phyloP scores from a whole-genome alignment of 2,329 filamentous ascomycete genomes.

The Tolypocladium album region DNA sequence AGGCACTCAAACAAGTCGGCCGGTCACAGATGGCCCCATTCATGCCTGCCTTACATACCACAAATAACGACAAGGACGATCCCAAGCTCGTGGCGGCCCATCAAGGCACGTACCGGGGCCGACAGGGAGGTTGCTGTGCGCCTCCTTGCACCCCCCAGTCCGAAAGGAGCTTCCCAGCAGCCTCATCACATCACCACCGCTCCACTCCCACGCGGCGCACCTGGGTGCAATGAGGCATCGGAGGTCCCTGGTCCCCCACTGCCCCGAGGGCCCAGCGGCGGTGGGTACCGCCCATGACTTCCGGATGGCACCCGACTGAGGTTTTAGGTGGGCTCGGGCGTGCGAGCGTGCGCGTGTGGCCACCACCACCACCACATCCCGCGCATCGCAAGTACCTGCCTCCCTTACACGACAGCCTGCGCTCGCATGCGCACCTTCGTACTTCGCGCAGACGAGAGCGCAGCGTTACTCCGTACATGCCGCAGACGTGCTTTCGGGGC shows the following conservation, averaged over 20 bases:
- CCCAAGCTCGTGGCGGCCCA: background rate
- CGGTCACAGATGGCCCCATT: background rate
- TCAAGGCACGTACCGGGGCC: background rate
- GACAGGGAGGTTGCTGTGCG: background rate
- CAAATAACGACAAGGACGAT: background rate
- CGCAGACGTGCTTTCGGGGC: background rate
- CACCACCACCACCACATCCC: background rate
- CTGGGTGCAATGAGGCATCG: background rate
- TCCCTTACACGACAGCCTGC: background rate
- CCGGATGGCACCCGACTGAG: background rate
- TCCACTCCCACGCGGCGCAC: background rate
- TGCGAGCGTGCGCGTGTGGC: background rate
- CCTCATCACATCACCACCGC: background rate
- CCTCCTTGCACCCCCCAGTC: background rate
- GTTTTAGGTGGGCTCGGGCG: background rate
- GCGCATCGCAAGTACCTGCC: background rate
- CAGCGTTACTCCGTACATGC: background rate
- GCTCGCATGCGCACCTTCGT: background rate
- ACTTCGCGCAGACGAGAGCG: background rate
- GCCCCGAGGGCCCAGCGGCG: background rate
- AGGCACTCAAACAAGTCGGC: constrained; percentile 1
- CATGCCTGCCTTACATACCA: background rate
- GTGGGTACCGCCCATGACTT: background rate
- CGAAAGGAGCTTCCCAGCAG: background rate
- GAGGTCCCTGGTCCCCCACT: background rate